Base-by-base conservation (phyloP, 1,284 basidiomycete genomes). In the Trichosporon faecale region DNA sequence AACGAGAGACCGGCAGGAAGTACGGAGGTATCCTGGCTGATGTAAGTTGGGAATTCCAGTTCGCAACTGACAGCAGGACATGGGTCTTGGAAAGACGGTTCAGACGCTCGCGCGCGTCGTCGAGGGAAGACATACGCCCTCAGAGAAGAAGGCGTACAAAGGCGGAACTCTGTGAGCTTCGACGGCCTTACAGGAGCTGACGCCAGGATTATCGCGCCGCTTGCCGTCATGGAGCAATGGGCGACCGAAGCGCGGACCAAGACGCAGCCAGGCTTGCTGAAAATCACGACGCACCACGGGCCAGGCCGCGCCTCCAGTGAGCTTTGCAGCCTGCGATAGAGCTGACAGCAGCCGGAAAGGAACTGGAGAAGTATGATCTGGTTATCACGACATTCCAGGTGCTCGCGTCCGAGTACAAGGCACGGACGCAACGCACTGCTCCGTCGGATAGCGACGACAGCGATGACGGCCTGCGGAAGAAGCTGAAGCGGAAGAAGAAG, bases 141-240 rank as follows among this genome's bases (percentile, higher is more conserved):
- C 87, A 2, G 92, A 94, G 76, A 88, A 86, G 73, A 86, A 87
- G n/a, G 88, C 89, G 11, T 93, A 87, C 86, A 80, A 78, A 64
- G 81, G 75, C 14, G 82, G 83, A n/a, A 95, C 93, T 0, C 84
- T 95, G 93, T 94, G 78, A 69, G 90, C 85, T n/a, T 7, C 11
- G 8, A 6, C 16, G 4, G 16, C 21, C 18, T 21, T 49, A 25
- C 2, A 3, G n/a, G 44, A 31, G 11, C 37, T 69, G 25, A 69
- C 27, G 9, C 44, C 74, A 94, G 92, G 12, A 91, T 95, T 40
- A 84, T 95, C 25, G 91, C 90, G 69, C 93, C 93, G 1, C 86
- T 94, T 33, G 90, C 93, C 7, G 88, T 99, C 21, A 90, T 98
- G 72, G 88, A 88, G 18, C 96, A 99, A 80, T 99, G 96, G 96